Evolutionary conservation across 352 stramenopile genomes (phyloP).

Genomic region (Phytophthora europaea): DNA sequence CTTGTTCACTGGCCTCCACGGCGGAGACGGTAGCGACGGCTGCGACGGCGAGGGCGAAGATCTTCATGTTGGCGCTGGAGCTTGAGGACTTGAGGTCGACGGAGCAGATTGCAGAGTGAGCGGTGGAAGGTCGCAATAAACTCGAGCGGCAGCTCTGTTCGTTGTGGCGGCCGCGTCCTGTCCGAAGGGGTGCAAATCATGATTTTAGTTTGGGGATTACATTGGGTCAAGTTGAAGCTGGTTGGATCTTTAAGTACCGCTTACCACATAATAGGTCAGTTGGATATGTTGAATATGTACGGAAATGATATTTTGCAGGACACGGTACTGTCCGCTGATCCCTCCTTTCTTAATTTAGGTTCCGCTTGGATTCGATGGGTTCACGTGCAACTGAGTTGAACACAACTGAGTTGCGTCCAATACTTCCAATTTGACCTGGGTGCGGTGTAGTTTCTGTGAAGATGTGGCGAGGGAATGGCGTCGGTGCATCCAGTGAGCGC

Average conservation of each 20-base stretch:
- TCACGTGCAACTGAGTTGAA: not conserved
- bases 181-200: slow-evolving; percentile 11
- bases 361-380: not conserved
- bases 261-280: too few species aligned
- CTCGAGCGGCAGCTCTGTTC: too few species aligned
- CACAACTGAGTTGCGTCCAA: not conserved
- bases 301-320: not conserved
- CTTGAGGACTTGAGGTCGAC: slow-evolving; percentile 15
- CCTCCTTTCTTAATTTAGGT: not conserved
- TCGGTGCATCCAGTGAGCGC: not conserved
- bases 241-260: not conserved
- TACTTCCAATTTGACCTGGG: not conserved
- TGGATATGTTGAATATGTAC: too few species aligned
- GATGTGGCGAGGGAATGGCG: not conserved
- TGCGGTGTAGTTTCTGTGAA: not conserved
- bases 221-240: slow-evolving; percentile 8
- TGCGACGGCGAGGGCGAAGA: slow-evolving; percentile 10
- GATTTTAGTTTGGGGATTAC: not conserved
- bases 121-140: slow-evolving; percentile 1
- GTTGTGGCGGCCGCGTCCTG: too few species aligned
- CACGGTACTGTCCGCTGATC: not conserved
- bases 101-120: slow-evolving; percentile 29
- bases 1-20: slow-evolving; percentile 17
- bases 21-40: slow-evolving; percentile 8
- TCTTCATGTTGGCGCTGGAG: slow-evolving; percentile 19